phyloP scores from a whole-genome alignment of 1,284 basidiomycete genomes.

The Tilletia walkeri region DNA sequence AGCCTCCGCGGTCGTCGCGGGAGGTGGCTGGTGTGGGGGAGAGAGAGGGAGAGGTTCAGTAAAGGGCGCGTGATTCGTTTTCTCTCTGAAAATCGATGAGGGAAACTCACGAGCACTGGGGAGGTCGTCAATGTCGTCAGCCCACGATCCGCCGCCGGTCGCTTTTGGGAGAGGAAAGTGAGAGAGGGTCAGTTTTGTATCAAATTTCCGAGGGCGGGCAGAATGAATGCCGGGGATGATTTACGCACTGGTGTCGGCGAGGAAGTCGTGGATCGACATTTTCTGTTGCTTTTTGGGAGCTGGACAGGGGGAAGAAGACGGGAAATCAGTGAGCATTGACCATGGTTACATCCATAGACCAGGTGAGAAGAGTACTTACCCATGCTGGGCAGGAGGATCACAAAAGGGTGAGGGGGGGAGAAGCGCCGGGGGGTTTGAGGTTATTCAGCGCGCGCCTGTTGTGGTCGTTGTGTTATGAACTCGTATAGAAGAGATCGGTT shows the following conservation, averaged over 20 bases:
- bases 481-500: too few species aligned
- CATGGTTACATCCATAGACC: background rate
- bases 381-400: background rate
- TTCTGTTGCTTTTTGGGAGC: conserved; percentile 51
- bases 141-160: conserved; percentile 53
- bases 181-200: background rate
- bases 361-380: background rate
- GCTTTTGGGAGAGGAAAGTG: conserved; percentile 22
- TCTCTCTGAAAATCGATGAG: background rate
- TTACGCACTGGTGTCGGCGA: conserved; percentile 45
- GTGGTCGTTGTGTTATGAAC: too few species aligned
- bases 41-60: conserved; percentile 32
- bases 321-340: background rate
- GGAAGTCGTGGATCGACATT: conserved; percentile 51
- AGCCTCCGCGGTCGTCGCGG: background rate
- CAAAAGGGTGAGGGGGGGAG: background rate
- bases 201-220: background rate
- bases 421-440: too few species aligned
- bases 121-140: conserved; percentile 54
- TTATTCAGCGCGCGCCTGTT: too few species aligned
- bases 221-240: background rate
- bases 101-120: conserved; percentile 40
- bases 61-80: background rate
- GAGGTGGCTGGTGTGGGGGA: background rate
- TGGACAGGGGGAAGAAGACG: conserved; percentile 20